phyloP scores from a whole-genome alignment of 2,329 filamentous ascomycete species.

The Alternaria incomplexa region DNA sequence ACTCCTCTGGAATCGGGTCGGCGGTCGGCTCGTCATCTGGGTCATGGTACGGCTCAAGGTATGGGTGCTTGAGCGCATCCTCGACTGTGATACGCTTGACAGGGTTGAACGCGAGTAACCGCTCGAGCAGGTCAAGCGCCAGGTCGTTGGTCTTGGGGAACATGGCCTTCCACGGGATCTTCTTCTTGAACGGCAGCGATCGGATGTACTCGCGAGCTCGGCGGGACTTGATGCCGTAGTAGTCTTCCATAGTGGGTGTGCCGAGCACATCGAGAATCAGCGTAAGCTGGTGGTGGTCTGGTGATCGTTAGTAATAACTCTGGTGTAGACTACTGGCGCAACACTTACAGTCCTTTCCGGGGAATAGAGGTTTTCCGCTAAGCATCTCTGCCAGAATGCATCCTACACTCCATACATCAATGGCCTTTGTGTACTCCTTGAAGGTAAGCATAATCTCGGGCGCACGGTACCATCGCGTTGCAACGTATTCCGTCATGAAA shows the following conservation, averaged over 20 bases:
- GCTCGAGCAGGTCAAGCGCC: constrained; percentile 91
- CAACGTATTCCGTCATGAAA: constrained; percentile 99
- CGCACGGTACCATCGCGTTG: constrained; percentile 97
- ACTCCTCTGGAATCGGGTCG: constrained; percentile 95
- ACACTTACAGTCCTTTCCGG: constrained; percentile 90
- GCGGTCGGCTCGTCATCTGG: constrained; percentile 98
- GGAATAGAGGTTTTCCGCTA: constrained; percentile 96
- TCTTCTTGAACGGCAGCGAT: constrained; percentile 98
- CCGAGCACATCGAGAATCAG: constrained; percentile 96
- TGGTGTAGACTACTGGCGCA: not conserved
- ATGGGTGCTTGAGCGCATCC: constrained; percentile 95
- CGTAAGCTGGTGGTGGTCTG: constrained; percentile 97
- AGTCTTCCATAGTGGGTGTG: constrained; percentile 99
- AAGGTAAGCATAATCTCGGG: constrained; percentile 99
- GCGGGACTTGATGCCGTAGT: constrained; percentile 99
- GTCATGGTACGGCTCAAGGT: constrained; percentile 98
- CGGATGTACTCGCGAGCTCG: constrained; percentile 98
- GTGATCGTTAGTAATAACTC: constrained; percentile 4
- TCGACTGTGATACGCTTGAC: constrained; percentile 98
- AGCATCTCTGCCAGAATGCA: constrained; percentile 99
- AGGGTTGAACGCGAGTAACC: constrained; percentile 95
- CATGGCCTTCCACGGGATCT: constrained; percentile 94
- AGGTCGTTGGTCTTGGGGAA: constrained; percentile 99
- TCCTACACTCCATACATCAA: constrained; percentile 98
- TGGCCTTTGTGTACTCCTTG: constrained; percentile 99